Evolutionary conservation across 805 yeast genomes (phyloP).

Genomic region (Teunomyces aglyptinius): DNA sequence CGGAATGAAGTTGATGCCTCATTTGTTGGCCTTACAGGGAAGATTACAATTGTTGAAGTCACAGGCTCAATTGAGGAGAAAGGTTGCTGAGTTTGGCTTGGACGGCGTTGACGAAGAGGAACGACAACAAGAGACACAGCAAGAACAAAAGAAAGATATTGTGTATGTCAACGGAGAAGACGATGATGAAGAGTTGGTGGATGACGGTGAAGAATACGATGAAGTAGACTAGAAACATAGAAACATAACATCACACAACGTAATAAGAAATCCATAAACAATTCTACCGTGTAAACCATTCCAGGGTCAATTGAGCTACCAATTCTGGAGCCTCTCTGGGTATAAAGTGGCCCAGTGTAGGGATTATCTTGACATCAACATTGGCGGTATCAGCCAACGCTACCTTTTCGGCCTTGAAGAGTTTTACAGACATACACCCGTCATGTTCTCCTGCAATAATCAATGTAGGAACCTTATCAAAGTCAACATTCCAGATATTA

Average conservation of each 20-base stretch:
- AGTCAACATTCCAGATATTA: constrained; percentile 22
- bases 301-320: constrained; percentile 23
- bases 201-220: constrained; percentile 29
- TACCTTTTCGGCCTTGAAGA: constrained; percentile 25
- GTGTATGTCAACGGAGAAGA: constrained; percentile 42
- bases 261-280: not conserved
- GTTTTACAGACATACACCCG: constrained; percentile 33
- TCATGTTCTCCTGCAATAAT: constrained; percentile 38
- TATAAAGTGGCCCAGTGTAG: constrained; percentile 37
- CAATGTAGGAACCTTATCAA: constrained; percentile 35
- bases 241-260: constrained; percentile 4
- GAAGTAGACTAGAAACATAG: constrained; percentile 41
- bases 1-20: constrained; percentile 59
- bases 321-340: constrained; percentile 37
- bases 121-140: constrained; percentile 11
- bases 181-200: constrained; percentile 27
- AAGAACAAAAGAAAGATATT: constrained; percentile 27
- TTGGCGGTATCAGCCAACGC: constrained; percentile 18
- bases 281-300: constrained; percentile 24
- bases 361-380: constrained; percentile 23
- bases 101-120: constrained; percentile 17
- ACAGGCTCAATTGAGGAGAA: constrained; percentile 67
- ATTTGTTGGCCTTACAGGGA: constrained; percentile 80
- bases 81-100: constrained; percentile 8
- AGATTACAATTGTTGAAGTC: constrained; percentile 72